phyloP scores from a whole-genome alignment of 306 rosid genomes.

The Neltuma alba region DNA sequence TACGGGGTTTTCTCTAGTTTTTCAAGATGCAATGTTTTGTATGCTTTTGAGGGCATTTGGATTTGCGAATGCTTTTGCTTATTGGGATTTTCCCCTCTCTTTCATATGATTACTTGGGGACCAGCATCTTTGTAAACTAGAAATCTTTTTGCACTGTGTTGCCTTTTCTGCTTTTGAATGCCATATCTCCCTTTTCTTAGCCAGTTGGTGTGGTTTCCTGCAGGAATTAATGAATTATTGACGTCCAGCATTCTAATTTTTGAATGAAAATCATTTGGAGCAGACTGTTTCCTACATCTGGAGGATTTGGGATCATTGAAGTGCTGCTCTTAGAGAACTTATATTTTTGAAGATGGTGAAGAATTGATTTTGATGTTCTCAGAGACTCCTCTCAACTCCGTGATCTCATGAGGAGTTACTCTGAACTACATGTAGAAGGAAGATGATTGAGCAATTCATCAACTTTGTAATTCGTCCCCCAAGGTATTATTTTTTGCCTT shows the following conservation, averaged over 20 bases:
- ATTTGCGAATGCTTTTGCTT: slow-evolving; percentile 36
- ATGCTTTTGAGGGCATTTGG: slow-evolving; percentile 36
- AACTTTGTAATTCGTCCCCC: slow-evolving; percentile 98
- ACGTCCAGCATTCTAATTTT: slow-evolving; percentile 19
- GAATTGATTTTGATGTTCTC: slow-evolving; percentile 42
- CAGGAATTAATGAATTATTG: slow-evolving; percentile 32
- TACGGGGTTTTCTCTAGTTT: slow-evolving; percentile 26
- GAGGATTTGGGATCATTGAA: slow-evolving; percentile 30
- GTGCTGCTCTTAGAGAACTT: slow-evolving; percentile 14
- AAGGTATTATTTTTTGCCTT: slow-evolving; percentile 54
- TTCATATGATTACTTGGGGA: slow-evolving; percentile 35
- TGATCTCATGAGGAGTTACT: slow-evolving; percentile 53
- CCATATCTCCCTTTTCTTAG: slow-evolving; percentile 27
- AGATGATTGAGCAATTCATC: slow-evolving; percentile 95
- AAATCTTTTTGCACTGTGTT: slow-evolving; percentile 6
- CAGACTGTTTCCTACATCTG: slow-evolving; percentile 1
- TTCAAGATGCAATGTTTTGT: slow-evolving; percentile 21
- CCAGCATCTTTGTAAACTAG: slow-evolving; percentile 31
- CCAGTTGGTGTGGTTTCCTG: slow-evolving; percentile 26
- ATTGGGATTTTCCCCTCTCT: slow-evolving; percentile 33
- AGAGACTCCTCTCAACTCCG: slow-evolving; percentile 39
- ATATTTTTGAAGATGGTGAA: slow-evolving; percentile 27
- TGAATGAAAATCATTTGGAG: background rate
- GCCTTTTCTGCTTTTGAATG: slow-evolving; percentile 23
- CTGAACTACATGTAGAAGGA: slow-evolving; percentile 43